Conservation (phyloP, 225 moss, liverwort and hornwort species). For the Thuidium tamariscinum region DNA sequence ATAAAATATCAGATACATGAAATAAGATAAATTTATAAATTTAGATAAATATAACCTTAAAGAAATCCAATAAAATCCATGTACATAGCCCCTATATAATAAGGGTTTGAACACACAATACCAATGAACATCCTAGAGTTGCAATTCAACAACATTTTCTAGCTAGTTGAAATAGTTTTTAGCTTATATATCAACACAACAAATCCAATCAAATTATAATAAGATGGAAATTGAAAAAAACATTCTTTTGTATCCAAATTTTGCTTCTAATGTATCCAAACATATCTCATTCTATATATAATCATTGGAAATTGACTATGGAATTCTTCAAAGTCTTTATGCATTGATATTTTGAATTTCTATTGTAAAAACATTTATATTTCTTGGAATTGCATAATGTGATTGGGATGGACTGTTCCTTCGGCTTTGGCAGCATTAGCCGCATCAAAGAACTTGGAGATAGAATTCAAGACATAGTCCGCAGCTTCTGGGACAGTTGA, state of each 20-base stretch:
- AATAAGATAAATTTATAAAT: no score
- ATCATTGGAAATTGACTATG: background rate
- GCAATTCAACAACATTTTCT: background rate
- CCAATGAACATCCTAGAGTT: no score
- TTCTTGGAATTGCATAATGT: background rate
- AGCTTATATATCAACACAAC: accelerated
- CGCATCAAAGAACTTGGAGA: constrained; percentile 4
- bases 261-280: background rate
- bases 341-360: no score
- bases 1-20: no score
- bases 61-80: no score
- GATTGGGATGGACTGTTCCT: background rate
- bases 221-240: background rate
- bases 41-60: no score
- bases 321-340: background rate
- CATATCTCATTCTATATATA: no score
- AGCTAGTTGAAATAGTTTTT: background rate
- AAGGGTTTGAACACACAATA: no score
- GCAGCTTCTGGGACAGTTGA: constrained; percentile 3
- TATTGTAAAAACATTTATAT: background rate
- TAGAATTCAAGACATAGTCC: background rate
- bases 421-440: background rate
- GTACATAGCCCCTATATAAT: no score
- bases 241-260: background rate
- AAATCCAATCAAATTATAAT: background rate